Base-by-base conservation (phyloP, 441 rosid species). In the Pelargonium citronellum region DNA sequence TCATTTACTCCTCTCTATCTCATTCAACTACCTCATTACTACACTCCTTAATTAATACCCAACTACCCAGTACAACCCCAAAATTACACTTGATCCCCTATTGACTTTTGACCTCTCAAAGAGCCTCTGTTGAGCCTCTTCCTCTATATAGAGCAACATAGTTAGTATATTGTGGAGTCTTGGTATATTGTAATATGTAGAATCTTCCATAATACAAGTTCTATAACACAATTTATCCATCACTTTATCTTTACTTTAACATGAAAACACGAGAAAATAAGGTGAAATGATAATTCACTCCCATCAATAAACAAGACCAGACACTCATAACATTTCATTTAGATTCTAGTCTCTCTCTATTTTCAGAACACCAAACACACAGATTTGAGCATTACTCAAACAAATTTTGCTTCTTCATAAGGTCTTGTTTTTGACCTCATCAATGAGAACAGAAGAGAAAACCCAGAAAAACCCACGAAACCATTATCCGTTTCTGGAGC, bases 401-500 rank as follows among this genome's bases (percentile, higher is more conserved):
- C 37, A 30, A 30, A 30, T 30, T 17, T 5, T n/a, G 17, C 7
- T 55, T 55, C 6, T 55, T 16, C 22, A 15, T 8, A 5, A 30
- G 3, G 37, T 30, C 3, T 30, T 30, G 37, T 30, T 30, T 30
- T 30, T 2, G 37, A 30, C 0, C 37, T 30, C 37, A 30, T 30
- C 37, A 55, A 5, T 15, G 24, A 55, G 10, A 8, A 55, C 16
- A n/a, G 17, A 55, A 55, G 3, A 4, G 17, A 55, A 9, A 55
- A 55, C 61, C 61, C 61, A 55, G 61, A 55, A 55, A 55, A 7
- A 17, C 61, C 61, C 61, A 55, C 1, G 61, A 55, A 6, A 16
- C 61, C 10, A 55, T 16, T 10, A 55, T 16, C 22, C 61, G 8
- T 15, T 55, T 10, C 61, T 24, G 24, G 61, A 24, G 10, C 22